Percentiles rank a stretch among this genome's conserved stretches.
These are phyloP conservation scores for Sordariomycetes sp. DNA, from an alignment of 2,329 filamentous ascomycete genomes.

Conservation along the genomic window DNA sequence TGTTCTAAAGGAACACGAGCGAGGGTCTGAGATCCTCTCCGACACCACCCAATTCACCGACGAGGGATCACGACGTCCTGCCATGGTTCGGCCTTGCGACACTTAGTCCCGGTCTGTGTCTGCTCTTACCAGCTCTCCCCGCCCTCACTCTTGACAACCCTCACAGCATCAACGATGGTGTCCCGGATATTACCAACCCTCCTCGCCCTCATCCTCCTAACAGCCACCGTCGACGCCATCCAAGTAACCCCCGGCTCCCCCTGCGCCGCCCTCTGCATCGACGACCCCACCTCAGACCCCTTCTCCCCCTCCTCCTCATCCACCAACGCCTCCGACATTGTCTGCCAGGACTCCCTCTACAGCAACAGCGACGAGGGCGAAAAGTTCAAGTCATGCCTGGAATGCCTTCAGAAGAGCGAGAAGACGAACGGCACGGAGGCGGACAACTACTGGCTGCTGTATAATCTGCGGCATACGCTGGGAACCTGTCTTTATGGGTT, in stretches of 20 bases:
- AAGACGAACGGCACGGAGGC: conserved; percentile 22
- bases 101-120: background rate
- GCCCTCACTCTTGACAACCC: background rate
- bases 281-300: conserved; percentile 18
- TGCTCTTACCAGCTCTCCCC: background rate
- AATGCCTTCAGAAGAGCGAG: conserved; percentile 32
- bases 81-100: background rate
- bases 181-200: background rate
- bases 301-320: conserved; percentile 20
- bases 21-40: background rate
- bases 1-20: background rate
- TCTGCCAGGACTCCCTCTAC: conserved; percentile 28
- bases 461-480: conserved; percentile 34
- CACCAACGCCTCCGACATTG: conserved; percentile 31
- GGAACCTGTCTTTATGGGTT: conserved; percentile 29
- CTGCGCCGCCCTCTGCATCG: conserved; percentile 33
- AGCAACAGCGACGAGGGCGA: conserved; percentile 21
- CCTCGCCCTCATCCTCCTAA: background rate
- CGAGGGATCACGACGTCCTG: background rate
- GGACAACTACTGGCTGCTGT: conserved; percentile 31
- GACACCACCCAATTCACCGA: background rate
- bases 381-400: conserved; percentile 31
- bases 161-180: background rate
- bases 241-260: conserved; percentile 35
- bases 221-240: conserved; percentile 14